Conservation (phyloP, 371 early-diverging fungal genomes). For the Conidiobolus incongruus region DNA sequence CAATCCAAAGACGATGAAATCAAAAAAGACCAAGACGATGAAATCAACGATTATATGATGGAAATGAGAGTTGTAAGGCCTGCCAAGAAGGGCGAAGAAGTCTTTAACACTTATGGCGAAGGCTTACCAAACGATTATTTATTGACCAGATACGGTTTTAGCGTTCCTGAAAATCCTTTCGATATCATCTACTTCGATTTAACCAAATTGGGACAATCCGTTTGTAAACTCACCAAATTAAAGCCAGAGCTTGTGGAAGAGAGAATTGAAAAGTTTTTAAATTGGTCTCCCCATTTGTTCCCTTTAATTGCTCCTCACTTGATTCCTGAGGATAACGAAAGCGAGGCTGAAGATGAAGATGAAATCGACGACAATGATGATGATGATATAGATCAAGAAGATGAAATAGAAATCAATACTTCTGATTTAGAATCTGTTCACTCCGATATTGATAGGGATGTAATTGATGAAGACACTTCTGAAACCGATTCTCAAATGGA, state of each 20-base stretch:
- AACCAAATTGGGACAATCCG: constrained; percentile 1
- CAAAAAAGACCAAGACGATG: constrained; percentile 10
- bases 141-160: constrained; percentile 64
- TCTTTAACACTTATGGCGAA: constrained; percentile 75
- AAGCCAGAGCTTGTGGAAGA: not conserved
- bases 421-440: too few relatives aligned
- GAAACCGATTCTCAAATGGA: too few relatives aligned
- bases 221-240: not conserved
- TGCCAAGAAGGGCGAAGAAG: constrained; percentile 37
- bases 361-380: not conserved
- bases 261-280: too few relatives aligned
- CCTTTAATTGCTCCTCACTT: not conserved
- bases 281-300: too few relatives aligned
- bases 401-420: too few relatives aligned
- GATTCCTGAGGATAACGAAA: not conserved
- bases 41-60: constrained; percentile 22
- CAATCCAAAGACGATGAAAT: too few relatives aligned
- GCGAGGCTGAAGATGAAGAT: not conserved
- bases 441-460: too few relatives aligned
- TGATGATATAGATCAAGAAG: too few relatives aligned
- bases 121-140: constrained; percentile 43
- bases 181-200: constrained; percentile 28
- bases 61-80: constrained; percentile 47
- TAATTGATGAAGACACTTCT: too few relatives aligned
- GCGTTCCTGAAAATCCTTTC: constrained; percentile 36